Conservation (phyloP, 2,329 filamentous ascomycete genomes). For the Microcera coccophila region DNA sequence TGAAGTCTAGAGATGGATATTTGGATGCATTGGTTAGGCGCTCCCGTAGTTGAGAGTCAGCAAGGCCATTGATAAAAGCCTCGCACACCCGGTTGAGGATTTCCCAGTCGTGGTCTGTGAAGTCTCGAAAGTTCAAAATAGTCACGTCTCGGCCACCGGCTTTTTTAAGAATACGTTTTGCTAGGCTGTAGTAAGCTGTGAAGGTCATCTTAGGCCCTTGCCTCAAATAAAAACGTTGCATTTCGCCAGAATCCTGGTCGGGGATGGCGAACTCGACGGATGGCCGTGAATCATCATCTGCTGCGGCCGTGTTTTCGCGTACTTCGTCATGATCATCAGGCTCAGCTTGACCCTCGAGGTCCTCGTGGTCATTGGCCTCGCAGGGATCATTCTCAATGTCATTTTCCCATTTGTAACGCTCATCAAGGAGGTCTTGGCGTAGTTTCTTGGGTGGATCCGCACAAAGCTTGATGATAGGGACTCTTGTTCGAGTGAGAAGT, state of each 20-base stretch:
- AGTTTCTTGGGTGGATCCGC: conserved; percentile 62
- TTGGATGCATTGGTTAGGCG: conserved; percentile 42
- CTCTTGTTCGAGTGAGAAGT: conserved; percentile 71
- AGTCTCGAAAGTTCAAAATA: conserved; percentile 42
- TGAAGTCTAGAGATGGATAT: conserved; percentile 46
- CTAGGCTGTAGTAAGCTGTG: conserved; percentile 43
- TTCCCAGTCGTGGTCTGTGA: conserved; percentile 42
- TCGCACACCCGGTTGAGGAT: conserved; percentile 50
- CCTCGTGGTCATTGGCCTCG: conserved; percentile 34
- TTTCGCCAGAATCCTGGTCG: conserved; percentile 9
- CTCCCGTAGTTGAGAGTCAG: conserved; percentile 42
- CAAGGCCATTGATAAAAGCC: conserved; percentile 53
- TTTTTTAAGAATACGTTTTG: conserved; percentile 48
- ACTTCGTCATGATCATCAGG: conserved; percentile 25
- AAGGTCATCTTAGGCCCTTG: conserved; percentile 43
- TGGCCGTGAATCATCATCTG: conserved; percentile 7
- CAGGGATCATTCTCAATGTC: conserved; percentile 42
- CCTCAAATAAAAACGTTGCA: conserved; percentile 33
- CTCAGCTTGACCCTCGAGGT: conserved; percentile 28
- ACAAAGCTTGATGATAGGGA: conserved; percentile 86
- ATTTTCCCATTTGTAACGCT: conserved; percentile 68
- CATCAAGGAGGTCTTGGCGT: conserved; percentile 56
- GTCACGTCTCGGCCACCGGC: conserved; percentile 49
- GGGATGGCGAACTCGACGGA: conserved; percentile 21
- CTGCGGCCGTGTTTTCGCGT: conserved; percentile 3